Conservation (phyloP, 179 eudicot genomes). For the Heliamphora pulchella region DNA sequence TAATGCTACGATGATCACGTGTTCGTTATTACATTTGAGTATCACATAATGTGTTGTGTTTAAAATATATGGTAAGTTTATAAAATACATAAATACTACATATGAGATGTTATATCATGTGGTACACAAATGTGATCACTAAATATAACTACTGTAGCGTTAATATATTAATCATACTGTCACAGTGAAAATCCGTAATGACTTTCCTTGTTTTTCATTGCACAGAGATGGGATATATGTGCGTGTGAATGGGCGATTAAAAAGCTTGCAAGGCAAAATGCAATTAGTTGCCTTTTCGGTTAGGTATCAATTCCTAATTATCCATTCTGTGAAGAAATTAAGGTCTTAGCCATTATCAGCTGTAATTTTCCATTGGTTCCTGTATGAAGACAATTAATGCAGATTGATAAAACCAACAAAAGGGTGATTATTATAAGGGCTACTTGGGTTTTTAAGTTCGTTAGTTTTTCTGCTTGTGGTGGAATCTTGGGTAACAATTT, state of each 20-base stretch:
- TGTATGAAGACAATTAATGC: neutral
- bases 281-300: conserved; percentile 62
- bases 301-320: conserved; percentile 31
- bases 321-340: neutral
- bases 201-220: neutral
- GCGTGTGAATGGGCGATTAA: conserved; percentile 62
- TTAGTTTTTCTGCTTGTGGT: neutral
- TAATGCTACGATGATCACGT: too few species aligned
- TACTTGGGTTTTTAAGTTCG: neutral
- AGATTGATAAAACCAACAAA: neutral
- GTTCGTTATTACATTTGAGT: too few species aligned
- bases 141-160: too few species aligned
- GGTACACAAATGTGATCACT: too few species aligned
- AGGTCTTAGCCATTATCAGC: neutral
- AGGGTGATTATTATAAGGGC: neutral
- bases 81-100: too few species aligned
- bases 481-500: neutral
- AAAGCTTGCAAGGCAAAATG: conserved; percentile 52
- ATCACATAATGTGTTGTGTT: too few species aligned
- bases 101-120: too few species aligned
- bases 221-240: conserved; percentile 74
- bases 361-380: neutral
- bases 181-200: neutral
- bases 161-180: too few species aligned
- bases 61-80: too few species aligned